Percentiles rank a stretch among this genome's conserved stretches.
These are phyloP conservation scores for Botryobasidium botryosum DNA, from an alignment of 768 basidiomycete genomes.

Conservation along the genomic window DNA sequence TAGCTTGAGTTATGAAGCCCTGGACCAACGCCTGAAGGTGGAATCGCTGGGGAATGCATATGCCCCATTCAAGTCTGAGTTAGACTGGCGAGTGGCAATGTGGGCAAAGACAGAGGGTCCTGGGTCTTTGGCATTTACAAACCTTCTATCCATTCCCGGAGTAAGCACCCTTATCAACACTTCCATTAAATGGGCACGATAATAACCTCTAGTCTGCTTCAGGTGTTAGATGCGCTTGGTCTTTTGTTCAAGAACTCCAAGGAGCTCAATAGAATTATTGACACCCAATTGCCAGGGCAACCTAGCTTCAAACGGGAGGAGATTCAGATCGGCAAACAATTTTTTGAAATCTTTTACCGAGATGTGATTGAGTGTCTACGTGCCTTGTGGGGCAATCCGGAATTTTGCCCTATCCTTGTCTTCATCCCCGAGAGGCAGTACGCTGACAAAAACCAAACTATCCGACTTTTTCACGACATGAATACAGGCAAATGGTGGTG, in stretches of 20 bases:
- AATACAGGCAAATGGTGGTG: conserved; percentile 5
- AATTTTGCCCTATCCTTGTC: not conserved
- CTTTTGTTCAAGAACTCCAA: not conserved
- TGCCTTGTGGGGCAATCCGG: not conserved
- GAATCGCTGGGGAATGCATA: no score
- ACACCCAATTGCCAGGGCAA: not conserved
- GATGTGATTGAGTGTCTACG: not conserved
- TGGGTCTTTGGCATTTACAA: not conserved
- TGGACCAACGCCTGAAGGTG: no score
- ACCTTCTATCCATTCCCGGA: not conserved
- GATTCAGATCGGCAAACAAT: not conserved
- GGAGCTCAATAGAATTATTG: conserved; percentile 1
- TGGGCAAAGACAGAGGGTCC: not conserved
- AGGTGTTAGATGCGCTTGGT: not conserved
- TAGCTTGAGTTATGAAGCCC: no score
- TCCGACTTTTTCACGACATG: not conserved
- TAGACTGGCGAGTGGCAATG: not conserved
- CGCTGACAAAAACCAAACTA: not conserved
- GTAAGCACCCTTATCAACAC: not conserved
- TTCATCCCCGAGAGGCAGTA: not conserved
- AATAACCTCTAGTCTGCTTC: not conserved
- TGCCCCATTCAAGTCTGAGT: not conserved
- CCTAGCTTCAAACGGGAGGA: not conserved
- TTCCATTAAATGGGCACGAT: not conserved
- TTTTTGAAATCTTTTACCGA: not conserved